Evolutionary conservation across 1,284 basidiomycete species (phyloP).

Genomic region (Irpex rosettiformis): DNA sequence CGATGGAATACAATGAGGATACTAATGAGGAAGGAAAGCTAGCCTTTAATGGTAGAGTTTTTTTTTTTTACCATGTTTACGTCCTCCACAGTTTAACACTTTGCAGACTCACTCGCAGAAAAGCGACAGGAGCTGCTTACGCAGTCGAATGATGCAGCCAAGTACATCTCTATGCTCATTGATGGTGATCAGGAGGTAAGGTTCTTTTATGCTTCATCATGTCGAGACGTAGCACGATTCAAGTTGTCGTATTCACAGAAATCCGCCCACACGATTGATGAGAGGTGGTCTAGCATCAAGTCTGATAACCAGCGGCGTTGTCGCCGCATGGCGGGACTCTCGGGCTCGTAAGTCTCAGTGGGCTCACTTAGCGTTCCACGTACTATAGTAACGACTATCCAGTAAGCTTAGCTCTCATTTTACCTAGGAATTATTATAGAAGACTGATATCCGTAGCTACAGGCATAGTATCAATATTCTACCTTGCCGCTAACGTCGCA

Average conservation of each 20-base stretch:
- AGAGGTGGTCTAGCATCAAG: neutral
- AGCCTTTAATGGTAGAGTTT: neutral
- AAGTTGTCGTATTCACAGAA: neutral
- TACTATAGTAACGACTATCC: too few species aligned
- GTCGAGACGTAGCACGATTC: neutral
- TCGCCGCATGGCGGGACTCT: too few species aligned
- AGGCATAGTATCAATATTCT: too few species aligned
- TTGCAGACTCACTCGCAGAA: neutral
- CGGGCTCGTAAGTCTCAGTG: too few species aligned
- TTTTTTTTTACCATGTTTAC: neutral
- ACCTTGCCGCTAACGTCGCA: too few species aligned
- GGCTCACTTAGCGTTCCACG: too few species aligned
- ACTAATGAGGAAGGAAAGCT: neutral
- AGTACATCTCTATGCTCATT: neutral
- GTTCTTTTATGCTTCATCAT: neutral
- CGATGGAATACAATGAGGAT: neutral
- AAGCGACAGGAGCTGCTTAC: neutral
- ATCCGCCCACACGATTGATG: neutral
- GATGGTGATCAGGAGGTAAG: neutral
- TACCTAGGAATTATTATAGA: too few species aligned
- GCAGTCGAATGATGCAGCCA: neutral
- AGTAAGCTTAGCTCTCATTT: too few species aligned
- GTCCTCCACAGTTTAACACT: neutral
- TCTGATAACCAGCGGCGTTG: neutral
- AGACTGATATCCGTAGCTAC: too few species aligned